Evolutionary conservation across 1,284 basidiomycete species (phyloP).

Genomic region (Trichosporon sp.): DNA sequence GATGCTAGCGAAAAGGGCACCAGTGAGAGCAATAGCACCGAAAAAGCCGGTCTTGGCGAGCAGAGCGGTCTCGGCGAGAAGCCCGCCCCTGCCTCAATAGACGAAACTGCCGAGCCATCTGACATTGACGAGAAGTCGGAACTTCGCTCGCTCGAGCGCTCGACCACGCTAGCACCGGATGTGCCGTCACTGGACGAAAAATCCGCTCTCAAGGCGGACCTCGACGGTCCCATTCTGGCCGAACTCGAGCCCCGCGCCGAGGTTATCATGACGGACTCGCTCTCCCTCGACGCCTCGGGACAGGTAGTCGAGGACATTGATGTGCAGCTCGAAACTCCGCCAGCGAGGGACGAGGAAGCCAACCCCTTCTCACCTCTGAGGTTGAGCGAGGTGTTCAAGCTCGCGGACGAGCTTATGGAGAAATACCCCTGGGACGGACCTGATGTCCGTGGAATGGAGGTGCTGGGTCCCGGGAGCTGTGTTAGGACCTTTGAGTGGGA

Average conservation of each 20-base stretch:
- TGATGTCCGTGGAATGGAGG: slow-evolving; percentile 33
- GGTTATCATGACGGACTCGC: neutral
- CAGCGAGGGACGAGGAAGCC: slow-evolving; percentile 13
- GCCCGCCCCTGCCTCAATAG: neutral
- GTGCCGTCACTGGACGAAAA: neutral
- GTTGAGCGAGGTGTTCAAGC: slow-evolving; percentile 37
- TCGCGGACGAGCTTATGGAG: slow-evolving; percentile 36
- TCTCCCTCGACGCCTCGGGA: neutral
- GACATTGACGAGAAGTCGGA: neutral
- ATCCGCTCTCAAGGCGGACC: neutral
- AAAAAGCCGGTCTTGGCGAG: no score
- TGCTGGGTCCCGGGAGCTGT: slow-evolving; percentile 40
- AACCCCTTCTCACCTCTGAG: slow-evolving; percentile 40
- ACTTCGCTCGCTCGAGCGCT: neutral
- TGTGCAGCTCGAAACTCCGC: neutral
- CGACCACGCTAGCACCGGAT: neutral
- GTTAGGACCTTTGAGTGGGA: slow-evolving; percentile 37
- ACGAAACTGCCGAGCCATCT: no score
- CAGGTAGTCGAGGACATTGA: neutral
- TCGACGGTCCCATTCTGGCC: neutral
- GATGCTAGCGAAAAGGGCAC: no score
- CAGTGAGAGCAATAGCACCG: no score
- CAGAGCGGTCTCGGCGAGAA: no score
- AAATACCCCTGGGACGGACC: slow-evolving; percentile 39
- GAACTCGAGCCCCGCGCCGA: neutral